Percentiles rank a stretch among this genome's conserved stretches.
Conservation (phyloP, 1,284 basidiomycete genomes). For the Rhodotorula sp. region DNA sequence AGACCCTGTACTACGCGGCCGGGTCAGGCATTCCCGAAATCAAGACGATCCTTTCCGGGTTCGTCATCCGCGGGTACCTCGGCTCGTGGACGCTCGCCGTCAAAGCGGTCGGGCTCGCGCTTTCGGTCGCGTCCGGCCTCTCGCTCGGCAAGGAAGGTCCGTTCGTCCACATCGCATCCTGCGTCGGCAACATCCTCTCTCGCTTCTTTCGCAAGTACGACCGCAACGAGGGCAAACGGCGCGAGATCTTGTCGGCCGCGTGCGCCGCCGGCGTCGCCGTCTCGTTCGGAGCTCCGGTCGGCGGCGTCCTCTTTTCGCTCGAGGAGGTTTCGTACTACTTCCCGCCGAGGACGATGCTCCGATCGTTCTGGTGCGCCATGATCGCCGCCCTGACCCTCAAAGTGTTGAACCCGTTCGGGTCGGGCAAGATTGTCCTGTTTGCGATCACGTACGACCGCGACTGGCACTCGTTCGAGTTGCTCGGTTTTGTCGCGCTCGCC, state of each 20-base stretch:
- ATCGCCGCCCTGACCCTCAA: slow-evolving; percentile 77
- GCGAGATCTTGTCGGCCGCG: slow-evolving; percentile 87
- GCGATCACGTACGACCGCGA: slow-evolving; percentile 75
- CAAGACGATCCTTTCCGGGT: slow-evolving; percentile 89
- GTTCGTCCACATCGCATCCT: slow-evolving; percentile 93
- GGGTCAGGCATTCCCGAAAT: slow-evolving; percentile 96
- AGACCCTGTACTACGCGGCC: slow-evolving; percentile 58
- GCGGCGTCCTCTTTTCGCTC: slow-evolving; percentile 59
- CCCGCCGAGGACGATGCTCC: slow-evolving; percentile 68
- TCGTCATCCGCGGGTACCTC: slow-evolving; percentile 79
- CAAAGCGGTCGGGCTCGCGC: slow-evolving; percentile 83
- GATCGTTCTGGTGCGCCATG: slow-evolving; percentile 90
- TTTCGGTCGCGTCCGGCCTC: slow-evolving; percentile 87
- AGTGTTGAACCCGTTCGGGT: slow-evolving; percentile 84
- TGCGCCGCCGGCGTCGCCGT: slow-evolving; percentile 60
- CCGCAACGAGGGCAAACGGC: slow-evolving; percentile 68
- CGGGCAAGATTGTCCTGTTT: slow-evolving; percentile 53
- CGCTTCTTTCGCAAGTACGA: slow-evolving; percentile 69
- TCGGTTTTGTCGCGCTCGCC: slow-evolving; percentile 81
- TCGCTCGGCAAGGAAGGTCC: slow-evolving; percentile 90
- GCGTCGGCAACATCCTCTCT: slow-evolving; percentile 91
- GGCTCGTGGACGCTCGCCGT: slow-evolving; percentile 76
- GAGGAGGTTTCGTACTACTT: slow-evolving; percentile 84
- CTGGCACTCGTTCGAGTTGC: slow-evolving; percentile 80
- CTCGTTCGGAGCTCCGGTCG: slow-evolving; percentile 45